Evolutionary conservation across 139 green algal species (phyloP).

Genomic region (Bryopsis sp.): DNA sequence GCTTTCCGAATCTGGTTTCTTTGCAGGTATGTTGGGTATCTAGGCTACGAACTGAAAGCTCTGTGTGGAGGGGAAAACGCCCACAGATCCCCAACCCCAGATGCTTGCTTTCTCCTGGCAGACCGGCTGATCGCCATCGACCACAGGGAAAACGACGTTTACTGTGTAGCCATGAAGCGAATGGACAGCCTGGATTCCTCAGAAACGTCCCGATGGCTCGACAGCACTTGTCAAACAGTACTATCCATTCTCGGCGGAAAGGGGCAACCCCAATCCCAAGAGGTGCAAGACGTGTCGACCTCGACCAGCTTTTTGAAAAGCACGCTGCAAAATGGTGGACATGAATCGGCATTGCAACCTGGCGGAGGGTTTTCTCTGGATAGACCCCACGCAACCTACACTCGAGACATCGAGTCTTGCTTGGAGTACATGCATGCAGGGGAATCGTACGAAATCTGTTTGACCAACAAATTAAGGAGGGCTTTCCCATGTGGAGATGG

Average conservation of each 20-base stretch:
- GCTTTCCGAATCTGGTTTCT: no score
- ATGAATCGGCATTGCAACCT: neutral
- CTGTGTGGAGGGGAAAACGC: conserved; percentile 51
- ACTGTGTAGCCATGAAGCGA: conserved; percentile 44
- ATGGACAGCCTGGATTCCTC: neutral
- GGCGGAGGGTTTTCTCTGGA: conserved; percentile 35
- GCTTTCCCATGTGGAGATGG: conserved; percentile 1
- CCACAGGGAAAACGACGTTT: conserved; percentile 60
- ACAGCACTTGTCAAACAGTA: neutral
- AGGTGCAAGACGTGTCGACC: neutral
- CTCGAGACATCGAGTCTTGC: conserved; percentile 61
- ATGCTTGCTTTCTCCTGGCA: conserved; percentile 78
- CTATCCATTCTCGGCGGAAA: neutral
- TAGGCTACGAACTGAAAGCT: conserved; percentile 94
- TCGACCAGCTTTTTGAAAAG: neutral
- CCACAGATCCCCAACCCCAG: conserved; percentile 46
- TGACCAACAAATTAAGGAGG: conserved; percentile 56
- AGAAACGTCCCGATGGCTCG: neutral
- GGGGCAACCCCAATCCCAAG: no score
- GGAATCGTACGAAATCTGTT: conserved; percentile 95
- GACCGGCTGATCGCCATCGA: conserved; percentile 85
- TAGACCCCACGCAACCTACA: conserved; percentile 49
- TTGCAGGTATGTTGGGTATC: conserved; percentile 70
- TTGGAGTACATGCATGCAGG: conserved; percentile 61
- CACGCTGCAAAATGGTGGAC: no score